Conservation (phyloP, 768 basidiomycete genomes). For the Nidularia sp. region DNA sequence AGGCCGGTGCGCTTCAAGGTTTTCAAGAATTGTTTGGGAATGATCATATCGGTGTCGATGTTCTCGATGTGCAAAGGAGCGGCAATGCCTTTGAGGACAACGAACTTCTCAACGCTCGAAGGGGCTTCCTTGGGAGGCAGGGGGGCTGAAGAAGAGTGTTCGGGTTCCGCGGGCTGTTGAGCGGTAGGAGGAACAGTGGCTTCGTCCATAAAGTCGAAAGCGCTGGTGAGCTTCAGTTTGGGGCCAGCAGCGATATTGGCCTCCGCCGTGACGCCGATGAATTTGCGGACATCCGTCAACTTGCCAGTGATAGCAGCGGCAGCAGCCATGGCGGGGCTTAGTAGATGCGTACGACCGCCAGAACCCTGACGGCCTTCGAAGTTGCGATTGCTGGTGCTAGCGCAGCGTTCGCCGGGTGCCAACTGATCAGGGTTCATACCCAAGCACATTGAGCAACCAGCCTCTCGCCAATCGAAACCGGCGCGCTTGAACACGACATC, state of each 20-base stretch:
- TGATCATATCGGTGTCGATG: slow-evolving; percentile 92
- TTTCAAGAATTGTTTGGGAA: slow-evolving; percentile 92
- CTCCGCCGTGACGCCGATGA: slow-evolving; percentile 46
- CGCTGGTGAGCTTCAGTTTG: slow-evolving; percentile 67
- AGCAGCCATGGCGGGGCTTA: slow-evolving; percentile 91
- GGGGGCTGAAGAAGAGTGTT: slow-evolving; percentile 21
- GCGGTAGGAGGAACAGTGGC: slow-evolving; percentile 55
- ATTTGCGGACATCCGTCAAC: slow-evolving; percentile 80
- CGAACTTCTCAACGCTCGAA: slow-evolving; percentile 59
- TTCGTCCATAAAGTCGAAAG: slow-evolving; percentile 75
- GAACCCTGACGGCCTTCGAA: slow-evolving; percentile 89
- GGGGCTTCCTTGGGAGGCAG: slow-evolving; percentile 39
- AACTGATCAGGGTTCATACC: slow-evolving; percentile 96
- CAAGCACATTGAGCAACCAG: slow-evolving; percentile 94
- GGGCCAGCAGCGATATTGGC: slow-evolving; percentile 38
- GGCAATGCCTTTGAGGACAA: slow-evolving; percentile 65
- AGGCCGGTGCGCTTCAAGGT: slow-evolving; percentile 88
- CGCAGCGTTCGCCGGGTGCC: slow-evolving; percentile 78
- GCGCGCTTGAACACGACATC: slow-evolving; percentile 85
- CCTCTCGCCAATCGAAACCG: slow-evolving; percentile 94
- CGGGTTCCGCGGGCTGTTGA: slow-evolving; percentile 24
- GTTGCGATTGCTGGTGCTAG: slow-evolving; percentile 90
- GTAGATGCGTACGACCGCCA: slow-evolving; percentile 84
- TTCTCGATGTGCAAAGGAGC: slow-evolving; percentile 81
- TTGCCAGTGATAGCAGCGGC: slow-evolving; percentile 86